Percentiles rank a stretch among this genome's conserved stretches.
Evolutionary conservation across 2,329 filamentous ascomycete species (phyloP).

Genomic region (Pseudogymnoascus sp.): DNA sequence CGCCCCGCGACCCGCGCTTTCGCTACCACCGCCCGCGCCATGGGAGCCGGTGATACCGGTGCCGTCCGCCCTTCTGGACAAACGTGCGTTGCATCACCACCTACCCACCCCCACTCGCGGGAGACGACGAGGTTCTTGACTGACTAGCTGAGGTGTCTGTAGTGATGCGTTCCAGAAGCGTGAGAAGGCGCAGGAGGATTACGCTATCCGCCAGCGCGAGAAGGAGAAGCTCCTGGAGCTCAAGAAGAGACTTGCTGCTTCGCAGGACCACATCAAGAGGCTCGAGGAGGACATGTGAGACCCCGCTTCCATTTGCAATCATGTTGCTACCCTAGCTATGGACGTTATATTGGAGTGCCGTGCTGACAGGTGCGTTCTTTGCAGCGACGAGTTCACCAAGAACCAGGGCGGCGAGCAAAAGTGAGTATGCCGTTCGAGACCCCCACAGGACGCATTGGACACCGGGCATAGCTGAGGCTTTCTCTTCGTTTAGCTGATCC

Average conservation of each 20-base stretch:
- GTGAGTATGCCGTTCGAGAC: constrained; percentile 20
- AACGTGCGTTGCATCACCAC: constrained; percentile 2
- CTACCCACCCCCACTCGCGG: background rate
- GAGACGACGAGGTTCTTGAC: background rate
- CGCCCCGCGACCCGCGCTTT: constrained; percentile 38
- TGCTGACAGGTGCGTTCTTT: constrained; percentile 2
- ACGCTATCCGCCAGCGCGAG: constrained; percentile 80
- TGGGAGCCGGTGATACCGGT: constrained; percentile 56
- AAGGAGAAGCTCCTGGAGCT: constrained; percentile 78
- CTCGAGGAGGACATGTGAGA: constrained; percentile 80
- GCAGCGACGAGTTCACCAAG: constrained; percentile 61
- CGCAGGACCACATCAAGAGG: constrained; percentile 76
- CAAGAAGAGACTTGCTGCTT: constrained; percentile 63
- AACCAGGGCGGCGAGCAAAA: constrained; percentile 41
- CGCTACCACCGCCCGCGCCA: constrained; percentile 32
- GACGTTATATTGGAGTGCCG: background rate
- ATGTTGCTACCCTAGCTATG: background rate
- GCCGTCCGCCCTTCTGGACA: constrained; percentile 18
- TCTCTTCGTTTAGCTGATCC: background rate
- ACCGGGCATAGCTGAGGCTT: constrained; percentile 4
- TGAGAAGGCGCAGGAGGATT: constrained; percentile 79
- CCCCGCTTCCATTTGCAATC: background rate
- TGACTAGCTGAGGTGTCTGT: constrained; percentile 8
- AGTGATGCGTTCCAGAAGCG: constrained; percentile 91
- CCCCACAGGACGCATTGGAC: background rate